Evolutionary conservation across 257 asterid species (phyloP), one percentile per base, ranked within the genome.

Genomic region (Penstemon newberryi): DNA sequence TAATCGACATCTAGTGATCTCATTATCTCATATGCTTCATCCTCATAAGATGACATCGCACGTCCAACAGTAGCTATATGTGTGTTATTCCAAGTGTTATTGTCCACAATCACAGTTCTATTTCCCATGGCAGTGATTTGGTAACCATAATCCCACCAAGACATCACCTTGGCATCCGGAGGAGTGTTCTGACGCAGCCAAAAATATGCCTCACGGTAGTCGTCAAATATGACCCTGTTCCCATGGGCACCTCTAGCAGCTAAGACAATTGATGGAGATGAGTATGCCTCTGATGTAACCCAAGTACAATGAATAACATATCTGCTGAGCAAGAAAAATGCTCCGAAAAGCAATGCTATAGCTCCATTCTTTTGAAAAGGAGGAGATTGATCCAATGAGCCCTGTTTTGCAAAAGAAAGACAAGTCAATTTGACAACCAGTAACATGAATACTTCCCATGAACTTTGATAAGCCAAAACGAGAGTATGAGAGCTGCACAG

Each of bases 111-210:
- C 19, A 94, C 97, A 4, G 99, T 90, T 78, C 99, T 81, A 83
- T 91, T 94, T 19, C 95, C 99, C 99, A 94, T 91, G 71, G 99
- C 97, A 45, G 96, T 90, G 69, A 94, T 94, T 80, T 94, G 99
- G 81, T 94, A 94, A 57, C 99, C 99, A 77, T 94, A 94, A 82
- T 94, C 99, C 99, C 99, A 94, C 99, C 99, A 94, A 15, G 99
- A 94, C 97, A 94, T 94, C 66, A 93, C 93, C 86, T 94, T 94
- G 75, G 99, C 97, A 86, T 90, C 97, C 41, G 75, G 85, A 77
- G 99, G 96, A 52, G 96, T 90, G 80, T 93, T 93, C 82, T 93
- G 95, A 25, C 95, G 78, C 81, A 92, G 78, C 98, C 97, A 92
- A 67, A 88, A 90, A 77, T 92, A 92, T 19, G 98, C 98, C 73